Evolutionary conservation across 768 basidiomycete genomes (phyloP).

Genomic region (Calocybe cyanea): DNA sequence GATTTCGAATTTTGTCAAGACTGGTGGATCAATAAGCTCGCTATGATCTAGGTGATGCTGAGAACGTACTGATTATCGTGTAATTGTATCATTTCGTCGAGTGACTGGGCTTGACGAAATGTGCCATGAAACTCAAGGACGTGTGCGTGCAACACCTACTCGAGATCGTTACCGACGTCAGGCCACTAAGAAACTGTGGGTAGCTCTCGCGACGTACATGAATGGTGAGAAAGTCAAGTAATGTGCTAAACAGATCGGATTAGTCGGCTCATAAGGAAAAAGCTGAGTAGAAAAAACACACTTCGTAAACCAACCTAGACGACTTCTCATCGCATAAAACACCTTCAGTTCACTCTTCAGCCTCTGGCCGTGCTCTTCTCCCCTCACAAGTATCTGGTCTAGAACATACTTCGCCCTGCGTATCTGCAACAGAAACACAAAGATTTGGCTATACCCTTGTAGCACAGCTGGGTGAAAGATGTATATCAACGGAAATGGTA

Average conservation of each 20-base stretch:
- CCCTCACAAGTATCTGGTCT: slow-evolving; percentile 65
- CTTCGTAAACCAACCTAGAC: slow-evolving; percentile 85
- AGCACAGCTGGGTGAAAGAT: slow-evolving; percentile 59
- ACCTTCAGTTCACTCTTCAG: slow-evolving; percentile 52
- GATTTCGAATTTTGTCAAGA: slow-evolving; percentile 53
- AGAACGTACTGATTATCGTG: slow-evolving; percentile 67
- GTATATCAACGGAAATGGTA: slow-evolving; percentile 80
- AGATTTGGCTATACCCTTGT: slow-evolving; percentile 61
- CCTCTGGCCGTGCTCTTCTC: slow-evolving; percentile 32
- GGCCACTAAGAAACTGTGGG: background rate
- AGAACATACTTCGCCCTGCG: slow-evolving; percentile 67
- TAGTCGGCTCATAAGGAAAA: background rate
- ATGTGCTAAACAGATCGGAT: slow-evolving; percentile 10
- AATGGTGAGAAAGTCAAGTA: slow-evolving; percentile 66
- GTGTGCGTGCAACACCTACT: slow-evolving; percentile 66
- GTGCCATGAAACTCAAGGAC: slow-evolving; percentile 54
- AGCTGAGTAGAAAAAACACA: slow-evolving; percentile 45
- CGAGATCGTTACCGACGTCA: background rate
- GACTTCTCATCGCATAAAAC: slow-evolving; percentile 73
- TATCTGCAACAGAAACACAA: slow-evolving; percentile 71
- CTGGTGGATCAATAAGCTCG: slow-evolving; percentile 30
- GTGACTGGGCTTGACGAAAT: slow-evolving; percentile 50
- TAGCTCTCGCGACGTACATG: slow-evolving; percentile 60
- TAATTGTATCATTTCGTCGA: slow-evolving; percentile 72
- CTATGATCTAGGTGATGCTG: background rate